These are phyloP conservation scores for Beauveria pseudobassiana DNA, from an alignment of 2,329 filamentous ascomycete genomes.

Conservation along the genomic window DNA sequence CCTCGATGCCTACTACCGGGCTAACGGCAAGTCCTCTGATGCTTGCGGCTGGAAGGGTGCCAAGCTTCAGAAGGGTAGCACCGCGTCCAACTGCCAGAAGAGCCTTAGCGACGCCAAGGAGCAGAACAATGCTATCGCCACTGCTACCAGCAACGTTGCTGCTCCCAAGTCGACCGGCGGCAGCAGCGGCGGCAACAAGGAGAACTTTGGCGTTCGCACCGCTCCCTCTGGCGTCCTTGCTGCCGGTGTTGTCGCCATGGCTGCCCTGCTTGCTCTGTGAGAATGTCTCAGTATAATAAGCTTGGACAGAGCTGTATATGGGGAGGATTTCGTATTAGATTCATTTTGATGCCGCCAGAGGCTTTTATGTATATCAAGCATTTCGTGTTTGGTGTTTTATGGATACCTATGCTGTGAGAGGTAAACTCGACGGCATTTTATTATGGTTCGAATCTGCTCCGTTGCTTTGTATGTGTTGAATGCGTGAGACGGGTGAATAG, in stretches of 20 bases:
- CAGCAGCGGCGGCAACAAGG: conserved; percentile 15
- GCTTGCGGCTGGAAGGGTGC: conserved; percentile 71
- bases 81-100: conserved; percentile 45
- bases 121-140: conserved; percentile 39
- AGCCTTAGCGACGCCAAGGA: conserved; percentile 58
- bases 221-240: conserved; percentile 36
- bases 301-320: not conserved
- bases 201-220: conserved; percentile 30
- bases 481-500: not conserved
- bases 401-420: conserved; percentile 8
- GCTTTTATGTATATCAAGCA: conserved; percentile 13
- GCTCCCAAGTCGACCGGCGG: conserved; percentile 23
- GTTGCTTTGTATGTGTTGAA: not conserved
- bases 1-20: conserved; percentile 38
- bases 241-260: conserved; percentile 44
- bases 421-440: conserved; percentile 7
- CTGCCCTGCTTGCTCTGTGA: conserved; percentile 38
- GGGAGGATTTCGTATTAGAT: conserved; percentile 4
- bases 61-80: conserved; percentile 40
- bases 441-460: conserved; percentile 5
- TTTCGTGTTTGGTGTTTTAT: conserved; percentile 13
- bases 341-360: conserved; percentile 6
- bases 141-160: conserved; percentile 33
- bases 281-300: not conserved
- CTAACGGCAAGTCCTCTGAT: conserved; percentile 41